These are phyloP conservation scores for Porodaedalea pini DNA, from an alignment of 1,284 basidiomycete species.

Conservation along the genomic window DNA sequence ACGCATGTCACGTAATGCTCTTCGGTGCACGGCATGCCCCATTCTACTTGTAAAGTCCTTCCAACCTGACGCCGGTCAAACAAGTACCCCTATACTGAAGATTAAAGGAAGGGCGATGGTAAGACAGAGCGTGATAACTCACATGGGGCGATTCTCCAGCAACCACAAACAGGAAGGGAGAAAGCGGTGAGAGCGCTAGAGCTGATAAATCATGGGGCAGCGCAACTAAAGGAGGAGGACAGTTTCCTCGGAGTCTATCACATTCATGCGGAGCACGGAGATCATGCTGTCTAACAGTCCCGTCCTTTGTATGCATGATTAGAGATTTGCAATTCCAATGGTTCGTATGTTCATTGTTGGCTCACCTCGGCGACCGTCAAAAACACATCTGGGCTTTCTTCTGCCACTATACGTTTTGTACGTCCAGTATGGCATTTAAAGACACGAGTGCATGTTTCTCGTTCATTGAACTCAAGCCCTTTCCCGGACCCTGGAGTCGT, in stretches of 20 bases:
- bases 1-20: constrained; percentile 74
- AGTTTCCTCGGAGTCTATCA: constrained; percentile 35
- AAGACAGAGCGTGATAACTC: constrained; percentile 27
- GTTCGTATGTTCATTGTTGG: too few relatives aligned
- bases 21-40: constrained; percentile 57
- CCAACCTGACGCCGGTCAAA: constrained; percentile 83
- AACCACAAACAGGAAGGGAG: constrained; percentile 72
- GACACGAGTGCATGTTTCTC: constrained; percentile 47
- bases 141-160: constrained; percentile 71
- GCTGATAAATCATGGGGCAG: constrained; percentile 59
- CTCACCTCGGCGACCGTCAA: constrained; percentile 80
- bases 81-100: constrained; percentile 66
- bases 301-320: constrained; percentile 42
- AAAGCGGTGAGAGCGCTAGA: constrained; percentile 63
- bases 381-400: constrained; percentile 81
- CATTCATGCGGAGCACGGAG: constrained; percentile 69
- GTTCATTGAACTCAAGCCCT: constrained; percentile 39
- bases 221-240: constrained; percentile 67
- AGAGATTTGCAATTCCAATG: constrained; percentile 15
- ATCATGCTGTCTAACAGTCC: constrained; percentile 84
- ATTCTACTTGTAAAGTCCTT: constrained; percentile 61
- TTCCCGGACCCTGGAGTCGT: constrained; percentile 33
- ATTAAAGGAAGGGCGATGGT: background rate
- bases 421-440: constrained; percentile 66
- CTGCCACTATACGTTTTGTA: constrained; percentile 80